phyloP scores from a whole-genome alignment of 148 eudicot genomes.

The Salicornia ramosissima region DNA sequence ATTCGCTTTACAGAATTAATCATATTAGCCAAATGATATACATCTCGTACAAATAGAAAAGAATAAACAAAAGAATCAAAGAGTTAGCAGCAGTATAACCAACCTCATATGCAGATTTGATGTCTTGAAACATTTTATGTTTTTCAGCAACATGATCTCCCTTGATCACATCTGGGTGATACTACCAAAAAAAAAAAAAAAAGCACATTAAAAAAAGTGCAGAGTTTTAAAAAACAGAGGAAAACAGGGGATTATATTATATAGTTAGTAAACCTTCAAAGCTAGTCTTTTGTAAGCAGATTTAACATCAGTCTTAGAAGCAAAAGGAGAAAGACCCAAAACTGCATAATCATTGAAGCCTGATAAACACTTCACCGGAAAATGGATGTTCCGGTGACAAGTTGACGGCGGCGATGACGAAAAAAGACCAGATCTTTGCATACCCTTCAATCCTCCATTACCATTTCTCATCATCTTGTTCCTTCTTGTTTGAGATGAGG shows the following conservation, averaged over 20 bases:
- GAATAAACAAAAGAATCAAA: background rate
- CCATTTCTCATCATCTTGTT: conserved; percentile 34
- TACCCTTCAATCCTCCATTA: conserved; percentile 32
- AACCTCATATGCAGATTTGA: conserved; percentile 47
- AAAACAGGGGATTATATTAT: conserved; percentile 13
- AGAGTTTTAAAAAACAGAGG: no score
- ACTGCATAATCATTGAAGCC: conserved; percentile 34
- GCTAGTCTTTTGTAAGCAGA: conserved; percentile 37
- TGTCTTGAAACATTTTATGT: conserved; percentile 29
- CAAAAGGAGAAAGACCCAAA: conserved; percentile 38
- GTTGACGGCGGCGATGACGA: background rate
- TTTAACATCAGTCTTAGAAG: conserved; percentile 42
- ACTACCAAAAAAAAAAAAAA: conserved; percentile 20
- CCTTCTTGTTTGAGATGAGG: background rate
- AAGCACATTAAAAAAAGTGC: background rate
- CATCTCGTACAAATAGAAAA: no score
- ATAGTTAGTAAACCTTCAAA: conserved; percentile 30
- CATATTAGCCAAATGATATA: no score
- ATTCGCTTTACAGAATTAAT: no score
- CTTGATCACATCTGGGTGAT: conserved; percentile 46
- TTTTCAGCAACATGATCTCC: conserved; percentile 32
- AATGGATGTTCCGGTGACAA: conserved; percentile 16
- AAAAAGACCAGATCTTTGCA: conserved; percentile 17
- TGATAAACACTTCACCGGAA: conserved; percentile 28
- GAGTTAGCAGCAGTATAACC: background rate